These are phyloP conservation scores for Podospora pseudopauciseta DNA, from an alignment of 495 filamentous ascomycete species.

Conservation along the genomic window DNA sequence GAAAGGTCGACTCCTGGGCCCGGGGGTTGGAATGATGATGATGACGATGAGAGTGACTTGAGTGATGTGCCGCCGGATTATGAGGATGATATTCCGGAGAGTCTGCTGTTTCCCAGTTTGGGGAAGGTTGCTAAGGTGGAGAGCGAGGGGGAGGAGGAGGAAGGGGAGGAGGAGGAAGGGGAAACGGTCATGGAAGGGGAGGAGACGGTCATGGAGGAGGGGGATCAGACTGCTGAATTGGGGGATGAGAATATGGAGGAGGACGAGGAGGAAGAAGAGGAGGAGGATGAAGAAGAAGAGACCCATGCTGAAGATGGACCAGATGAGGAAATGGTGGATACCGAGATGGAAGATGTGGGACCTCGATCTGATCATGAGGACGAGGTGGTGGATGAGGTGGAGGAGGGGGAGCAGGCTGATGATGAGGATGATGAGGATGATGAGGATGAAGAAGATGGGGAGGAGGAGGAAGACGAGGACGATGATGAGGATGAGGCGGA, in stretches of 20 bases:
- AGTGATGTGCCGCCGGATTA: slow-evolving; percentile 61
- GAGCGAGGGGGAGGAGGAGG: slow-evolving; percentile 18
- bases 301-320: background rate
- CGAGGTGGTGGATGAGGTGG: slow-evolving; percentile 15
- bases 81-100: slow-evolving; percentile 44
- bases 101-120: slow-evolving; percentile 46
- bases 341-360: slow-evolving; percentile 10
- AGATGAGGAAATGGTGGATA: slow-evolving; percentile 9
- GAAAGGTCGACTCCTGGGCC: slow-evolving; percentile 39
- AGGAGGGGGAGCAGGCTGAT: slow-evolving; percentile 28
- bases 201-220: slow-evolving; percentile 19
- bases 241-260: slow-evolving; percentile 26
- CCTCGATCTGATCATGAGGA: slow-evolving; percentile 7
- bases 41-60: slow-evolving; percentile 77
- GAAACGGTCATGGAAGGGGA: slow-evolving; percentile 25
- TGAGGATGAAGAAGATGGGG: slow-evolving; percentile 19
- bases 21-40: slow-evolving; percentile 67
- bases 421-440: slow-evolving; percentile 21
- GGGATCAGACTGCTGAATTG: slow-evolving; percentile 25
- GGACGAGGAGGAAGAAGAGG: slow-evolving; percentile 9
- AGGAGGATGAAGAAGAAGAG: slow-evolving; percentile 22
- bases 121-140: slow-evolving; percentile 21
- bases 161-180: slow-evolving; percentile 25
- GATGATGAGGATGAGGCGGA: slow-evolving; percentile 20
- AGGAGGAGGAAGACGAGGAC: slow-evolving; percentile 20